Evolutionary conservation across 805 yeast genomes (phyloP), one percentile per base, ranked within the genome.

Genomic region (Candida pseudofarinosa): DNA sequence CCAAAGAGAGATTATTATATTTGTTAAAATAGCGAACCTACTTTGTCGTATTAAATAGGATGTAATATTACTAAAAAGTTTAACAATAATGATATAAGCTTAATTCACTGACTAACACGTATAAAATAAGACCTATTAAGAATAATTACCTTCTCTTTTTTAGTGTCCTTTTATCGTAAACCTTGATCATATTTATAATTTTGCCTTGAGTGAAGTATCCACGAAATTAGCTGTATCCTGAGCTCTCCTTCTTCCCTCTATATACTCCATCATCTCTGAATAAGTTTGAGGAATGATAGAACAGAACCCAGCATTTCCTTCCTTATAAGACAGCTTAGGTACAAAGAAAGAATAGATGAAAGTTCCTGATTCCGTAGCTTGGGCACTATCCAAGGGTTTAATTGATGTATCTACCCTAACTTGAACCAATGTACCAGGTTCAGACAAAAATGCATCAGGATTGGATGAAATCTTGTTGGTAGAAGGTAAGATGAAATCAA

Each of bases 231-330:
- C 90, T 16, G 95, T 87, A 39, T 83, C 95, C 43, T 73, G 74
- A 3, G 96, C 95, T 63, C 95, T 81, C 70, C 97, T 83, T 66
- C 95, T 80, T 19, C 95, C 97, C 56, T 85, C 90, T 14, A 90
- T 76, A 58, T 85, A 90, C 52, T 81, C 85, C 81, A 90, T 88
- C 95, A 89, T 90, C 63, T 90, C 97, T 19, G 82, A 77, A 58
- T 90, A 90, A 0, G 95, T 80, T 59, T 85, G 85, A 3, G 97
- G 97, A 39, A 90, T 71, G 39, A 90, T 91, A 2, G 88, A 78
- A 38, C 82, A 77, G 53, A 76, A 82, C n/a, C 85, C 84, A 16
- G 84, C 83, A 19, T 58, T 52, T 34, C 55, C 58, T 12, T 60
- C 66, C 1, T 65, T 67, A 35, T 61, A 60, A 6, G 69, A 55